These are phyloP conservation scores for Megacollybia marginata DNA, from an alignment of 768 basidiomycete species.

Conservation along the genomic window DNA sequence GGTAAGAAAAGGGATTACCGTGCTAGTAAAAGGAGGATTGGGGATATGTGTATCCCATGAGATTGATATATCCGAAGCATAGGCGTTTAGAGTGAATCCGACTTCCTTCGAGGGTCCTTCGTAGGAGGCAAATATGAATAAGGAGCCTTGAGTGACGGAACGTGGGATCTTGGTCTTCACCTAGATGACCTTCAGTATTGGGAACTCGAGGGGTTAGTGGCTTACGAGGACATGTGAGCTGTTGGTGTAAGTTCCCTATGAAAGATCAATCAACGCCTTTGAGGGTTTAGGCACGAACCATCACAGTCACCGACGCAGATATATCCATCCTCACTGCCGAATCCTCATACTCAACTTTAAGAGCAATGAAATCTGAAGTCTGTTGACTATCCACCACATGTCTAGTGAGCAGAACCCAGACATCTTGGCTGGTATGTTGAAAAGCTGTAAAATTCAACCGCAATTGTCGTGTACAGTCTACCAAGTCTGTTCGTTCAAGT, in stretches of 20 bases:
- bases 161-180: slow-evolving; percentile 26
- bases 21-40: slow-evolving; percentile 31
- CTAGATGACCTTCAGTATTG: slow-evolving; percentile 14
- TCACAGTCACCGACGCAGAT: slow-evolving; percentile 19
- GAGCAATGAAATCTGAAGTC: slow-evolving; percentile 60
- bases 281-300: neutral
- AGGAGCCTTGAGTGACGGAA: slow-evolving; percentile 26
- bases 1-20: slow-evolving; percentile 18
- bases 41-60: slow-evolving; percentile 39
- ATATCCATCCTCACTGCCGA: neutral
- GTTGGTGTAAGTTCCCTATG: slow-evolving; percentile 45
- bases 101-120: slow-evolving; percentile 57
- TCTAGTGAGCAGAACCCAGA: slow-evolving; percentile 79
- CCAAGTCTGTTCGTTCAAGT: neutral
- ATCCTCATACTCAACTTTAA: slow-evolving; percentile 47
- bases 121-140: slow-evolving; percentile 59
- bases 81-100: slow-evolving; percentile 64
- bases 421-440: slow-evolving; percentile 31
- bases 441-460: slow-evolving; percentile 28
- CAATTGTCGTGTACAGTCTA: slow-evolving; percentile 33
- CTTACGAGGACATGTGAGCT: slow-evolving; percentile 41
- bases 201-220: neutral
- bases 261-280: neutral
- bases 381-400: slow-evolving; percentile 60
- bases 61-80: slow-evolving; percentile 31